These are phyloP conservation scores for Alternaria ethzedia DNA, from an alignment of 2,329 filamentous ascomycete genomes.

Conservation along the genomic window DNA sequence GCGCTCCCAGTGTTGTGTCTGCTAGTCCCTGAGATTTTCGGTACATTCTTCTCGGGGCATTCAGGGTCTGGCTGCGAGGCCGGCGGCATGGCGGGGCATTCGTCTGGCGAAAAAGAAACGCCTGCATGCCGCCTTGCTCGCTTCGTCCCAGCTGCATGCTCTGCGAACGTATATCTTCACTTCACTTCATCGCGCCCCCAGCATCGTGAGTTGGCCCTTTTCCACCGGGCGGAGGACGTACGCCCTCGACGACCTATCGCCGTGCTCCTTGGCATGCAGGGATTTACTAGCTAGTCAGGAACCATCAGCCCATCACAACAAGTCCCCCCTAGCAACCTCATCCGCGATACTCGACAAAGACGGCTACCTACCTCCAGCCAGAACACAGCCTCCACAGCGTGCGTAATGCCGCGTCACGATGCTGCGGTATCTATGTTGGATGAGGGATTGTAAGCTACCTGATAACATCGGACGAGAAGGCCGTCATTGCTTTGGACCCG, in stretches of 20 bases:
- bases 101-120: background rate
- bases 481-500: background rate
- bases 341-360: background rate
- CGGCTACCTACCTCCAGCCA: background rate
- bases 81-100: background rate
- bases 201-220: background rate
- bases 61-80: slow-evolving; percentile 10
- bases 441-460: background rate
- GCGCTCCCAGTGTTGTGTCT: slow-evolving; percentile 12
- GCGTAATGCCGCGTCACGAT: background rate
- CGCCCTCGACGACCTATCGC: slow-evolving; percentile 3
- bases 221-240: background rate
- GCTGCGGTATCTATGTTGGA: background rate
- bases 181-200: background rate
- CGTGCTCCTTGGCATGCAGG: slow-evolving; percentile 8
- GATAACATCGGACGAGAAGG: background rate
- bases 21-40: slow-evolving; percentile 3
- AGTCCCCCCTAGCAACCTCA: slow-evolving; percentile 1
- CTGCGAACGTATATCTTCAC: background rate
- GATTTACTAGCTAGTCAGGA: slow-evolving; percentile 6
- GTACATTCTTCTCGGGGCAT: slow-evolving; percentile 8
- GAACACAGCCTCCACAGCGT: background rate
- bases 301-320: slow-evolving; percentile 4
- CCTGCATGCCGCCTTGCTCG: background rate
- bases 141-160: background rate